Evolutionary conservation across 1,284 basidiomycete genomes (phyloP), one percentile per base, ranked within the genome.

Genomic region (Agroathelia rolfsii): DNA sequence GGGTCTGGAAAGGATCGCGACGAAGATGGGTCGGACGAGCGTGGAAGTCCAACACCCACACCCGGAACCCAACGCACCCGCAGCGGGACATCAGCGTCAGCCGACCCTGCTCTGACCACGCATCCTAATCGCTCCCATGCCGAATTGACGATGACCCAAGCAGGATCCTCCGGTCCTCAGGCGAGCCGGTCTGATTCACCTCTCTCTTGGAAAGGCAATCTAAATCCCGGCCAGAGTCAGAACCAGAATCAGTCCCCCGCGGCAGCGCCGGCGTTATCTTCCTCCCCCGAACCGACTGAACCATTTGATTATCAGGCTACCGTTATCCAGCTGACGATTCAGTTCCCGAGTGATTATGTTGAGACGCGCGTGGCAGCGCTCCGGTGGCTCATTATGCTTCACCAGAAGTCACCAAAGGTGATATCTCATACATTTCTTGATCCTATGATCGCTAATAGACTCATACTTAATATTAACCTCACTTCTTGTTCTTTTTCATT

Each of bases 371-470:
- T 98, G 5, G 88, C 90, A 15, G 92, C 94, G 3, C 62, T 99
- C 43, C 92, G 95, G 59, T 99, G 95, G 95, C 64, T 99, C 19
- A 79, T 96, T 32, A 99, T 99, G 95, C 62, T 99, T 34, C 95
- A 99, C 58, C 84, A 92, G 51, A 97, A 97, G 52, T 88, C 89
- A 12, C 95, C 95, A 0, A 86, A 82, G 56, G 95, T 94, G 72
- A 87, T 82, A 41, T 34, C 39, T 12, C 23, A 12, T 33, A 10
- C 8, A 17, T 35, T 2, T 27, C 17, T 32, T 12, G 20, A 18
- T 7, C 15, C n/a, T 18, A 18, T 6, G 16, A 11, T 13, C 14
- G 3, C 9, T 26, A 15, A 8, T 12, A 11, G 10, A n/a, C n/a
- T n/a, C n/a, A n/a, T n/a, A n/a, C n/a, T n/a, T n/a, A n/a, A 9